Conservation (phyloP, 805 yeast genomes). For the Lipomyces spencermartinsiae region DNA sequence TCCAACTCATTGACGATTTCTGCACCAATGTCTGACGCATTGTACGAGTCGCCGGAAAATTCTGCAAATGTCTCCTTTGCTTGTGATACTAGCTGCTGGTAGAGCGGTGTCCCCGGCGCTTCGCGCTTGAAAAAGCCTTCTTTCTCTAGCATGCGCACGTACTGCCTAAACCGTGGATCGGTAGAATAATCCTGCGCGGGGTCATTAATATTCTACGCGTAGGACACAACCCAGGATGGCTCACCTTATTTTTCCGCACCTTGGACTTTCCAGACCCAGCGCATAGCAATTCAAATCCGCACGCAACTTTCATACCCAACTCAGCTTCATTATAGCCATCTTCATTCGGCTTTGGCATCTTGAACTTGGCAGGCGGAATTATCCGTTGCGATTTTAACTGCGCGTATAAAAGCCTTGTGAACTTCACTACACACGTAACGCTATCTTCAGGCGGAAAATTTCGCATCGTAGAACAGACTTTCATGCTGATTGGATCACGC, state of each 20-base stretch:
- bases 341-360: conserved; percentile 17
- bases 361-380: conserved; percentile 28
- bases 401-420: conserved; percentile 40
- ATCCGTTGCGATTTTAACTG: conserved; percentile 38
- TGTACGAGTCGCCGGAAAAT: conserved; percentile 20
- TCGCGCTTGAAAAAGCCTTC: conserved; percentile 38
- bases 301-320: conserved; percentile 41
- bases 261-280: conserved; percentile 25
- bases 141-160: conserved; percentile 16
- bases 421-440: conserved; percentile 36
- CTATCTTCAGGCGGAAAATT: conserved; percentile 37
- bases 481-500: conserved; percentile 36
- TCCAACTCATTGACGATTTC: conserved; percentile 17
- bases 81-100: conserved; percentile 18
- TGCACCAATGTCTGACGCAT: conserved; percentile 17
- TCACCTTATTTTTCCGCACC: conserved; percentile 6
- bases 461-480: conserved; percentile 32
- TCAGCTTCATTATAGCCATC: conserved; percentile 29
- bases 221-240: not conserved
- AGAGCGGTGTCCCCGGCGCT: conserved; percentile 26
- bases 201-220: not conserved
- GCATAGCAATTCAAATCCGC: conserved; percentile 41
- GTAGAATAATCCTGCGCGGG: conserved; percentile 12
- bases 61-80: conserved; percentile 32
- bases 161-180: conserved; percentile 28